Evolutionary conservation across 306 rosid genomes (phyloP).

Genomic region (Cercis canadensis): DNA sequence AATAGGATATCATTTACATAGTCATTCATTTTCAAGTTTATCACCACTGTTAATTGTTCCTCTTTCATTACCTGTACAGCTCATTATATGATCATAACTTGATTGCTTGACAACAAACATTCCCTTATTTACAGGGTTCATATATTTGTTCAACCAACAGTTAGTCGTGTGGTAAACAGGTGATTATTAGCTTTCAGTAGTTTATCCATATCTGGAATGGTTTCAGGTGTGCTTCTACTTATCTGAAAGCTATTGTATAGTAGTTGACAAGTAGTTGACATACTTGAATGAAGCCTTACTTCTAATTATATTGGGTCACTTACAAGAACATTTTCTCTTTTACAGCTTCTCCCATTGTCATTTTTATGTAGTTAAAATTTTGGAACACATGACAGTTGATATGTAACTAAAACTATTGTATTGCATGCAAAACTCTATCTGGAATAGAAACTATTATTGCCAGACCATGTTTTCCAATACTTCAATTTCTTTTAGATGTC

Average conservation of each 20-base stretch:
- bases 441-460: conserved; percentile 4
- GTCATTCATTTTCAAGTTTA: not conserved
- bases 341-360: too few relatives aligned
- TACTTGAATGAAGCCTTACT: conserved; percentile 11
- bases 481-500: conserved; percentile 5
- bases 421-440: conserved; percentile 21
- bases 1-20: too few relatives aligned
- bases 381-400: not conserved
- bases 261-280: not conserved
- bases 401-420: conserved; percentile 1
- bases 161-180: conserved; percentile 91
- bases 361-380: too few relatives aligned
- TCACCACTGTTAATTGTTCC: not conserved
- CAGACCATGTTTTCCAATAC: conserved; percentile 7
- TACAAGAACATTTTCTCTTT: not conserved
- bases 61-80: not conserved
- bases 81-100: conserved; percentile 29
- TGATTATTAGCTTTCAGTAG: conserved; percentile 42
- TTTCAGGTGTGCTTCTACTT: conserved; percentile 23
- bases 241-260: not conserved
- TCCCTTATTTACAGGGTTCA: conserved; percentile 76
- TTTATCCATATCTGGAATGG: conserved; percentile 19
- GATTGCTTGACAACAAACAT: conserved; percentile 29
- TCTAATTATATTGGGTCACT: conserved; percentile 4
- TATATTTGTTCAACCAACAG: conserved; percentile 88